A percentile compares a stretch with the other conserved stretches of the same genome.
These are phyloP conservation scores for Spergularia bocconei DNA, from an alignment of 148 eudicot species.

Conservation along the genomic window DNA sequence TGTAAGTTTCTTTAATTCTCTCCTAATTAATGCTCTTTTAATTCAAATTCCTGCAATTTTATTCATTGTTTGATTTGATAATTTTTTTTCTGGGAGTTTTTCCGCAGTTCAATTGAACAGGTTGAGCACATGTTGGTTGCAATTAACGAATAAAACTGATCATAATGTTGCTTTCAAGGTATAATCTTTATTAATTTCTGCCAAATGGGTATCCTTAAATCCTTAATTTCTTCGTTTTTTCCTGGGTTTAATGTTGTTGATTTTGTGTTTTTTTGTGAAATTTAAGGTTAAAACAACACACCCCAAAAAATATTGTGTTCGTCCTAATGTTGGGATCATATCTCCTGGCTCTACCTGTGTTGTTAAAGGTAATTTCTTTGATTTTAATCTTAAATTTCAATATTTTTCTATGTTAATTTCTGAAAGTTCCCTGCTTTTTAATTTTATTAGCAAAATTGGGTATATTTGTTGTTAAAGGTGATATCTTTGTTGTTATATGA, in stretches of 20 bases:
- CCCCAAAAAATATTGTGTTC: conserved; percentile 80
- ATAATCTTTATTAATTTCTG: background rate
- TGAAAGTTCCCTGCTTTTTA: background rate
- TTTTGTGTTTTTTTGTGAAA: conserved; percentile 11
- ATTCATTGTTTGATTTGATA: conserved; percentile 11
- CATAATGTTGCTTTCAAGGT: conserved; percentile 78
- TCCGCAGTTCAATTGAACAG: conserved; percentile 52
- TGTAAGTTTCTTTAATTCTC: conserved; percentile 38
- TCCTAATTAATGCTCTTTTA: background rate
- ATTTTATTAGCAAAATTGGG: background rate
- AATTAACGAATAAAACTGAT: conserved; percentile 56
- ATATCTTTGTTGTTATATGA: background rate
- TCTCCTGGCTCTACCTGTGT: conserved; percentile 58
- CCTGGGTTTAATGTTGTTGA: conserved; percentile 2
- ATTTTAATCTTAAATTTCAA: background rate
- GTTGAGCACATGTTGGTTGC: conserved; percentile 59
- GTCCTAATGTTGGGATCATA: conserved; percentile 73
- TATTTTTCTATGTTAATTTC: background rate
- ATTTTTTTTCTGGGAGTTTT: conserved; percentile 6
- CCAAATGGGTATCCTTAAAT: background rate
- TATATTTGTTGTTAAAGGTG: background rate
- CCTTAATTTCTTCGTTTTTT: conserved; percentile 1
- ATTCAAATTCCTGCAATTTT: background rate
- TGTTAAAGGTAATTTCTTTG: conserved; percentile 52
- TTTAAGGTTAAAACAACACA: conserved; percentile 85